Evolutionary conservation across 1,139 yeast genomes (phyloP).

Genomic region (Saccharomyces hybrid): DNA sequence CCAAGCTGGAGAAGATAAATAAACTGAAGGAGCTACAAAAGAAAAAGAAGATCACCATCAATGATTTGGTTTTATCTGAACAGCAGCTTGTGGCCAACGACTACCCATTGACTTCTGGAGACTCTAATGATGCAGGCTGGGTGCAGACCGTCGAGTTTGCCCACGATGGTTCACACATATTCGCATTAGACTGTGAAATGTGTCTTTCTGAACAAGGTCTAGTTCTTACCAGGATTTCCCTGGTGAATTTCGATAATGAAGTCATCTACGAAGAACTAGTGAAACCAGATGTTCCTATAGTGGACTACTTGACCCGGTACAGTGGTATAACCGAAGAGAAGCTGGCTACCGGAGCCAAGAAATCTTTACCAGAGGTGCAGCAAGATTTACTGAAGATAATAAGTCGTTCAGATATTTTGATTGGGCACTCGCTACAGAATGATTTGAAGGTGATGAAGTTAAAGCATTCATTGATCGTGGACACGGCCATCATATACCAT

Average conservation of each 20-base stretch:
- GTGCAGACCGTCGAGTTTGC: slow-evolving; percentile 47
- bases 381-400: slow-evolving; percentile 40
- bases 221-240: slow-evolving; percentile 70
- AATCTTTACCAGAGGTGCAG: slow-evolving; percentile 72
- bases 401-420: slow-evolving; percentile 46
- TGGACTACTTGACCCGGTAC: slow-evolving; percentile 70
- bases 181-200: slow-evolving; percentile 92
- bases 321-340: slow-evolving; percentile 80
- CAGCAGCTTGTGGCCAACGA: slow-evolving; percentile 41
- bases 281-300: slow-evolving; percentile 63
- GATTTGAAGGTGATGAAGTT: slow-evolving; percentile 55
- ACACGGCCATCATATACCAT: slow-evolving; percentile 57
- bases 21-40: slow-evolving; percentile 33
- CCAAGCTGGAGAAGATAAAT: slow-evolving; percentile 45
- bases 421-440: slow-evolving; percentile 69
- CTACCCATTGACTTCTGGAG: slow-evolving; percentile 52
- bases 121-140: slow-evolving; percentile 41
- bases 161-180: slow-evolving; percentile 53
- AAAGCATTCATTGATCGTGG: slow-evolving; percentile 59
- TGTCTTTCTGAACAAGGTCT: slow-evolving; percentile 55
- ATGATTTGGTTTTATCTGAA: slow-evolving; percentile 44
- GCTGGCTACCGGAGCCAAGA: slow-evolving; percentile 48
- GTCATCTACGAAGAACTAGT: slow-evolving; percentile 66
- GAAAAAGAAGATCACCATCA: slow-evolving; percentile 39
- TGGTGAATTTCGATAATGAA: slow-evolving; percentile 55